Evolutionary conservation across 768 basidiomycete species (phyloP).

Genomic region (Wakefieldia striispora): DNA sequence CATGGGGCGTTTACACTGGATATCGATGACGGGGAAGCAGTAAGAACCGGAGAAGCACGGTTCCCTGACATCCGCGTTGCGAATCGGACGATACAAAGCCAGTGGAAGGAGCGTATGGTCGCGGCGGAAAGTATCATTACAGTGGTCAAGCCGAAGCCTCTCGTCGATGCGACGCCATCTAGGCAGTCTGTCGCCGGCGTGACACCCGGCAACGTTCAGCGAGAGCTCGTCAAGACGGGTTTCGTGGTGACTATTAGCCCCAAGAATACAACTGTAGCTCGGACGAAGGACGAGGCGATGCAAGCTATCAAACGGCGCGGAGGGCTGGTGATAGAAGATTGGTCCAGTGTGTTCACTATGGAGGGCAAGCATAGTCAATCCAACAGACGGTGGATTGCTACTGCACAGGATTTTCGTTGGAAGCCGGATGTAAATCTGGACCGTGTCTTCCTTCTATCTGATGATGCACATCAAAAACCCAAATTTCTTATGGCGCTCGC

Average conservation of each 20-base stretch:
- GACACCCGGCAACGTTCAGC: constrained; percentile 34
- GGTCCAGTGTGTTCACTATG: constrained; percentile 54
- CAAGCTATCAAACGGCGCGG: constrained; percentile 47
- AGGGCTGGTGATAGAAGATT: constrained; percentile 62
- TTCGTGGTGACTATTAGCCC: constrained; percentile 56
- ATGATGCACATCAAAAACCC: constrained; percentile 64
- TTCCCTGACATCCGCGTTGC: constrained; percentile 49
- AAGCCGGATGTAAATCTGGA: constrained; percentile 37
- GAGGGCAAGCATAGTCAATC: constrained; percentile 45
- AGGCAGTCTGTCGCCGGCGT: constrained; percentile 41
- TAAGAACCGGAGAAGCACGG: constrained; percentile 25
- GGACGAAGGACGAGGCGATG: constrained; percentile 43
- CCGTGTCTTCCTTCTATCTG: constrained; percentile 65
- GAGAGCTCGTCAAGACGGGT: constrained; percentile 48
- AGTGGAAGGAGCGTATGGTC: constrained; percentile 57
- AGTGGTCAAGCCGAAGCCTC: constrained; percentile 34
- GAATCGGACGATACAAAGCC: constrained; percentile 44
- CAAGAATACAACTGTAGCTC: constrained; percentile 34
- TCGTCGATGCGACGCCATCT: constrained; percentile 47
- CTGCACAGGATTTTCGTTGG: constrained; percentile 45
- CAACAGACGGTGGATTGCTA: constrained; percentile 54
- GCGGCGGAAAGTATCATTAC: constrained; percentile 42
- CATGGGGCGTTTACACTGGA: constrained; percentile 36
- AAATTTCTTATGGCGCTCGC: constrained; percentile 84
- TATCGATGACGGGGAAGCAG: constrained; percentile 37